phyloP scores from a whole-genome alignment of 108 stramenopile species.

The Licmophora abbreviata region DNA sequence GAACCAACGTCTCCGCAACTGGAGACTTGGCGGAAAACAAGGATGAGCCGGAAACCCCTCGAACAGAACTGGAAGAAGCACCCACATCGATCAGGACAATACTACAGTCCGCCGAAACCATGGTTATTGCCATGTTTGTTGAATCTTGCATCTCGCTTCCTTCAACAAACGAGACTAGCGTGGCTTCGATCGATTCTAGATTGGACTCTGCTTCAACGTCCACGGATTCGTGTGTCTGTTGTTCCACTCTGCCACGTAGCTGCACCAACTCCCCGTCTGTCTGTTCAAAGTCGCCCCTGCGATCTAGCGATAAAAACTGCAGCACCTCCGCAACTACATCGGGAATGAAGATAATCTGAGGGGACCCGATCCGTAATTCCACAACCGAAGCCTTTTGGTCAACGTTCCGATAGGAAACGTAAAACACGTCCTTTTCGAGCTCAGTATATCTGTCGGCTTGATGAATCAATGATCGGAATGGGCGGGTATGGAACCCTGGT shows the following conservation, averaged over 20 bases:
- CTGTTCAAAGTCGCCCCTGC: too few species aligned
- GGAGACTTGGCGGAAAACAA: too few species aligned
- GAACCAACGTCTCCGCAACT: slow-evolving; percentile 56
- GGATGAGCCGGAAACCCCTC: too few species aligned
- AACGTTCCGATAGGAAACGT: slow-evolving; percentile 23
- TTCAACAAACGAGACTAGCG: too few species aligned
- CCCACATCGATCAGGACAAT: slow-evolving; percentile 49
- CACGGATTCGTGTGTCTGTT: too few species aligned
- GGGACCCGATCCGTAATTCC: slow-evolving; percentile 61
- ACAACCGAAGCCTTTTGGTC: slow-evolving; percentile 16
- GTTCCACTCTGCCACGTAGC: too few species aligned
- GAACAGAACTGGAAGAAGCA: background rate
- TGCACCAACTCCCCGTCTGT: too few species aligned
- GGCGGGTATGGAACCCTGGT: slow-evolving; percentile 18
- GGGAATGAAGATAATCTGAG: slow-evolving; percentile 65
- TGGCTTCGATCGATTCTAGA: too few species aligned
- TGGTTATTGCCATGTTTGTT: slow-evolving; percentile 4
- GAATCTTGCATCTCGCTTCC: too few species aligned
- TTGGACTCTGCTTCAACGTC: too few species aligned
- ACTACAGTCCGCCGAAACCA: slow-evolving; percentile 26
- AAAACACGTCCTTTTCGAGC: slow-evolving; percentile 41
- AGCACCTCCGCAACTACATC: slow-evolving; percentile 66
- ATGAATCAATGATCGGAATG: slow-evolving; percentile 53
- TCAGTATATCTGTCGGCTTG: slow-evolving; percentile 25
- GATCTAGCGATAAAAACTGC: slow-evolving; percentile 40